phyloP scores from a whole-genome alignment of 176 grass and related monocot genomes.

The Hordeum marinum region DNA sequence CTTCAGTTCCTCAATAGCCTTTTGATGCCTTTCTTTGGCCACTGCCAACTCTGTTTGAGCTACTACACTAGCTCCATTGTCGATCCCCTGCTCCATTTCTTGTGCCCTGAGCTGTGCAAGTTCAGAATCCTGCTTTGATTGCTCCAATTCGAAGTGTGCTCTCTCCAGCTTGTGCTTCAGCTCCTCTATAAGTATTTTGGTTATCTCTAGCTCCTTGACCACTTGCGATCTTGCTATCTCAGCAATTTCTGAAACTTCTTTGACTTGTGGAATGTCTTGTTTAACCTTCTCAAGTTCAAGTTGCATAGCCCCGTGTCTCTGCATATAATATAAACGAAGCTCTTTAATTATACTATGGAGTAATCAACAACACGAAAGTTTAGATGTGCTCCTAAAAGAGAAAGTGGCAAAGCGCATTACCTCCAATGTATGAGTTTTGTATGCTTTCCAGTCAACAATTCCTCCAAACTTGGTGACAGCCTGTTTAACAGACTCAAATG shows the following conservation, averaged over 20 bases:
- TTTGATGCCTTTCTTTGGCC: conserved; percentile 63
- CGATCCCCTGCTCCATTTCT: conserved; percentile 75
- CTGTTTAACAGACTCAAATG: conserved; percentile 91
- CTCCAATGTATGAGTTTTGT: conserved; percentile 64
- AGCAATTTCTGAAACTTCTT: conserved; percentile 46
- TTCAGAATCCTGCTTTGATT: conserved; percentile 87
- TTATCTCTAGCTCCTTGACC: conserved; percentile 55
- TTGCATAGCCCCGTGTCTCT: conserved; percentile 52
- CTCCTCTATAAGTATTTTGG: conserved; percentile 58
- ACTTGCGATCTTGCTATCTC: conserved; percentile 51
- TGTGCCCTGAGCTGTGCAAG: conserved; percentile 59
- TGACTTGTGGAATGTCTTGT: conserved; percentile 55
- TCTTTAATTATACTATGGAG: conserved; percentile 5
- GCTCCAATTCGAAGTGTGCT: conserved; percentile 62
- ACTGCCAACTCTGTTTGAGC: conserved; percentile 60
- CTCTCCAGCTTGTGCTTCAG: conserved; percentile 80
- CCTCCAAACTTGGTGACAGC: conserved; percentile 90
- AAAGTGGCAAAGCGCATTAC: not conserved
- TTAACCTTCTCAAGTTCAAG: conserved; percentile 73
- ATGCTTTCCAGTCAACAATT: conserved; percentile 95
- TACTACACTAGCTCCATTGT: conserved; percentile 61
- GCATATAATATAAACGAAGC: conserved; percentile 30
- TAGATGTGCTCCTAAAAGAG: conserved; percentile 8
- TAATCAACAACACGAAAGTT: not conserved
- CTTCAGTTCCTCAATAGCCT: conserved; percentile 62